phyloP scores from a whole-genome alignment of 306 rosid genomes.

The Vachellia collinsii region DNA sequence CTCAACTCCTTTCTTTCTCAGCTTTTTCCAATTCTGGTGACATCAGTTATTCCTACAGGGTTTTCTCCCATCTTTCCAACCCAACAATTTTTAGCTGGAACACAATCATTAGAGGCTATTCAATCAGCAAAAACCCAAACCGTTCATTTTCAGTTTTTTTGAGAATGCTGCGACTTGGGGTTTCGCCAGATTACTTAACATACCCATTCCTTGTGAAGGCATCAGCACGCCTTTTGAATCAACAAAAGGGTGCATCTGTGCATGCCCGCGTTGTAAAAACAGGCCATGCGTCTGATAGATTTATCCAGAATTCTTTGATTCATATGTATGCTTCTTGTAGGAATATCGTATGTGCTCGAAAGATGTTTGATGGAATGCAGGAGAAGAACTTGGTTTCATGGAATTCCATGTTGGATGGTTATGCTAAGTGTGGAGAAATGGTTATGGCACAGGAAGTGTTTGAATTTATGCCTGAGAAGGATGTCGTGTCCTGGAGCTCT shows the following conservation, averaged over 20 bases:
- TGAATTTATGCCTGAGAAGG: conserved; percentile 61
- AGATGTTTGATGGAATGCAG: conserved; percentile 55
- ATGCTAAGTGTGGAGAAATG: conserved; percentile 71
- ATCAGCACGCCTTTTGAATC: conserved; percentile 58
- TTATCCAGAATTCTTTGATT: conserved; percentile 66
- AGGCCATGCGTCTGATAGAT: conserved; percentile 63
- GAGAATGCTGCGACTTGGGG: conserved; percentile 61
- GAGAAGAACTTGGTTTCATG: conserved; percentile 65
- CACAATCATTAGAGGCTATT: conserved; percentile 65
- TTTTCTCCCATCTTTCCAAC: conserved; percentile 55
- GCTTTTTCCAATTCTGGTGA: conserved; percentile 59
- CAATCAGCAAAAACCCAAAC: conserved; percentile 63
- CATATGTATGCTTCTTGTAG: conserved; percentile 74
- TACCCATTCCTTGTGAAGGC: conserved; percentile 85
- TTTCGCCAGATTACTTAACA: conserved; percentile 66
- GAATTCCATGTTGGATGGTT: conserved; percentile 84
- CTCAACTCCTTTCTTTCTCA: conserved; percentile 53
- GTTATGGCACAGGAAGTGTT: conserved; percentile 58
- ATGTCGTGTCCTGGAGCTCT: conserved; percentile 85
- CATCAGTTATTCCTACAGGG: conserved; percentile 54
- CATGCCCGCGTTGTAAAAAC: conserved; percentile 62
- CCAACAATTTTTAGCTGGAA: conserved; percentile 67
- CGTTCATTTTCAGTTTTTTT: conserved; percentile 54
- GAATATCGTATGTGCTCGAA: conserved; percentile 55
- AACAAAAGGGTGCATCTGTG: conserved; percentile 57